Base-by-base conservation (phyloP, 2,329 filamentous ascomycete species). In the Cladosporium sp. region DNA sequence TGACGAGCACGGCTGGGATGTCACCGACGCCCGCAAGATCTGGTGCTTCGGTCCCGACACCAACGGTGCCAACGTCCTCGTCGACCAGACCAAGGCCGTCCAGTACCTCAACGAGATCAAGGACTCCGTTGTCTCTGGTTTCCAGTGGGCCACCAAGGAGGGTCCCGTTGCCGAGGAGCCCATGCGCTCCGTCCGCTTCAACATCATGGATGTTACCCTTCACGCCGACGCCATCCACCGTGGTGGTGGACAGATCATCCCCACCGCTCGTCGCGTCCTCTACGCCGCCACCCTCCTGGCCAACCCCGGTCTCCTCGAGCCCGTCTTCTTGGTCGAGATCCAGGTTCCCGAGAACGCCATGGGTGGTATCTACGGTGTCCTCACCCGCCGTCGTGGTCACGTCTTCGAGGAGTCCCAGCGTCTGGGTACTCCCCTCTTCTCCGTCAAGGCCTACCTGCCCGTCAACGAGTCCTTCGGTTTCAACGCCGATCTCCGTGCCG, bases 31-130 rank as follows among this genome's bases (percentile, higher is more conserved):
- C 76, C 90, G 94, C 79, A 98, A 98, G 89, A 98, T 98, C 75
- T 98, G 93, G 93, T 94, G 88, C 73, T 98, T 98, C 78, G 93
- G 93, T 76, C 93, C 93, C 67, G 93, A 98, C 76, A 95, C 90
- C 72, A 93, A 80, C 69, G 93, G 93, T 75, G 86, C 93, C 83
- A 98, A 98, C 85, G 79, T 98, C 82, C 80, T 98, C 65, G 85
- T 98, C 70, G 93, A 98, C 78, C 93, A 97, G 86, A 96, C 92
- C 82, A 98, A 97, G 88, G 93, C 93, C 66, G 93, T 98, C 62
- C 93, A 98, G 82, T 98, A 97, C 85, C 83, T 98, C 70, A 93
- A 89, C 80, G 93, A 98, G 88, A 98, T 98, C 85, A 98, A 98
- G 88, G 93, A 98, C 72, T 97, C 92, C 55, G 86, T 97, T 65